Evolutionary conservation across 352 stramenopile species (phyloP).

Genomic region (Peronospora farinosa): DNA sequence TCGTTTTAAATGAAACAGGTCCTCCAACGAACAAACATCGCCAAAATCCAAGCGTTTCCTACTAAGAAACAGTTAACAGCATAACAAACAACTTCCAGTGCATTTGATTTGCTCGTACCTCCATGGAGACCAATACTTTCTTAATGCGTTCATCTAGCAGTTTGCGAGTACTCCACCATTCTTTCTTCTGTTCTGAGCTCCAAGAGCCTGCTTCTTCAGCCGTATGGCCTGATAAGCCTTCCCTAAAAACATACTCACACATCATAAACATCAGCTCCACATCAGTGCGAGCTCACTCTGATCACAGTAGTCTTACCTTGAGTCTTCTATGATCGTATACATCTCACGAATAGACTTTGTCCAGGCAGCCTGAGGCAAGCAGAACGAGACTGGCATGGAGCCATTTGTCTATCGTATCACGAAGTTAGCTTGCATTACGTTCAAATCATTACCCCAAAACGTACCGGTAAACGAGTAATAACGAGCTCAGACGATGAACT

Average conservation of each 20-base stretch:
- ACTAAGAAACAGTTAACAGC: conserved; percentile 8
- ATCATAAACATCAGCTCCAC: conserved; percentile 1
- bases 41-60: conserved; percentile 54
- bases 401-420: conserved; percentile 36
- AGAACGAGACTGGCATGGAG: conserved; percentile 41
- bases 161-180: conserved; percentile 70
- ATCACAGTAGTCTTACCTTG: conserved; percentile 34
- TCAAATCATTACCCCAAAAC: background rate
- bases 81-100: background rate
- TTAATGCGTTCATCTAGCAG: conserved; percentile 46
- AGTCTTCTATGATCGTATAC: conserved; percentile 44
- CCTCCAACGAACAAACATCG: conserved; percentile 41
- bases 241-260: conserved; percentile 19
- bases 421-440: conserved; percentile 6
- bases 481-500: conserved; percentile 41
- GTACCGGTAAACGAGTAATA: conserved; percentile 38
- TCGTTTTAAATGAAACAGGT: background rate
- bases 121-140: conserved; percentile 33
- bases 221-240: conserved; percentile 54
- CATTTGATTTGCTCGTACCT: conserved; percentile 33
- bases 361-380: conserved; percentile 40
- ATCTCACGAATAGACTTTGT: conserved; percentile 36
- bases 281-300: background rate
- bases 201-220: conserved; percentile 46
- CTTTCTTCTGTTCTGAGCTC: conserved; percentile 56